Evolutionary conservation across 2,329 filamentous ascomycete species (phyloP).

Genomic region (Colletotrichum paranaense): DNA sequence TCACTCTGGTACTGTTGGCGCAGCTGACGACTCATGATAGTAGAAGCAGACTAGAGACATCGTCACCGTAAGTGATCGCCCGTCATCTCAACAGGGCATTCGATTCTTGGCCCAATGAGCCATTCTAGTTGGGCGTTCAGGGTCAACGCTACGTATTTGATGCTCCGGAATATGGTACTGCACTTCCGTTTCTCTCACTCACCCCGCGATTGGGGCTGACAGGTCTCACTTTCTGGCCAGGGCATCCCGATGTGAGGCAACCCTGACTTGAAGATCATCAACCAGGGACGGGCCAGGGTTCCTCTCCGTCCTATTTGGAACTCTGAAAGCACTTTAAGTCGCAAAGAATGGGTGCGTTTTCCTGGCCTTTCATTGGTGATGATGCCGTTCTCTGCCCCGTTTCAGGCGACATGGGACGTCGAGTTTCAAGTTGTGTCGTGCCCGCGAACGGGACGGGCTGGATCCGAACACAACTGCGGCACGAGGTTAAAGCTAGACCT

Average conservation of each 20-base stretch:
- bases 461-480: constrained; percentile 36
- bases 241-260: constrained; percentile 12
- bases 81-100: background rate
- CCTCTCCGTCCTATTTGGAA: constrained; percentile 6
- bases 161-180: background rate
- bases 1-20: background rate
- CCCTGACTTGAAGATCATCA: constrained; percentile 18
- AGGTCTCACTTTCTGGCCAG: constrained; percentile 10
- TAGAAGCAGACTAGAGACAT: background rate
- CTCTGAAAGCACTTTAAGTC: background rate
- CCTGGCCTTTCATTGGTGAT: constrained; percentile 8
- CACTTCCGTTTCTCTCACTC: background rate
- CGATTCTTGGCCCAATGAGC: background rate
- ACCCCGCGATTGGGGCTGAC: constrained; percentile 9
- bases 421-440: constrained; percentile 41
- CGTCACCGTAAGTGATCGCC: background rate
- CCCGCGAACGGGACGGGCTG: constrained; percentile 41
- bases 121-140: background rate
- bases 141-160: background rate
- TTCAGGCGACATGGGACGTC: constrained; percentile 38
- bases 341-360: background rate
- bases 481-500: constrained; percentile 33
- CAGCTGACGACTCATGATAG: background rate
- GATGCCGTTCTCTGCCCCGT: constrained; percentile 29
- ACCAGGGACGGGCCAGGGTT: constrained; percentile 16